Evolutionary conservation across 2,329 filamentous ascomycete genomes (phyloP), one percentile per base, ranked within the genome.

Genomic region (Phialophora expanda): DNA sequence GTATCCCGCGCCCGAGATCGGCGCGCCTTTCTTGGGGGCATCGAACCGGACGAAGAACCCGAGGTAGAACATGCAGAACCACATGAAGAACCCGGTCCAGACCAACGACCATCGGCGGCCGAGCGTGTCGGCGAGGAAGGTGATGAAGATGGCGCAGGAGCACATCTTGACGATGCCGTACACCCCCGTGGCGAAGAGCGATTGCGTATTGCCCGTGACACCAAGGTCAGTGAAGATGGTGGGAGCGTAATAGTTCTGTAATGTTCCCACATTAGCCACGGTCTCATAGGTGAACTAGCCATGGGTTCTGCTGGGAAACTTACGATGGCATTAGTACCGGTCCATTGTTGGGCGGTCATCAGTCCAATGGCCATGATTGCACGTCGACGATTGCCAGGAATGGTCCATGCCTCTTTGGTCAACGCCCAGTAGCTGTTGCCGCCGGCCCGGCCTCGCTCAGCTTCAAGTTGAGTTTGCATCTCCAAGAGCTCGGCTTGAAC

Each of bases 131-230:
- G 87, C 88, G 14, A 85, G 84, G 71, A 90, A 88, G 69, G 89
- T 74, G 28, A 92, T 81, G 80, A 91, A 92, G 61, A 82, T 74
- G 4, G 84, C 81, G 73, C 87, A 90, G 46, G 86, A 85, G 9
- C 82, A 77, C 77, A 89, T 87, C 76, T 92, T 92, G 63, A 90
- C 85, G 61, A 91, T 83, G 28, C 89, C 89, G 74, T 91, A 92
- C 70, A 92, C 85, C 48, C 90, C 89, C 0, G 89, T 91, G 4
- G 90, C 89, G 74, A 92, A 90, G 26, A 92, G 84, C 20, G 85
- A 86, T 48, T 84, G 82, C 46, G 83, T 76, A 5, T 83, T 87
- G 12, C 81, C 83, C 0, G 73, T 78, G 62, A 92, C 82, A 20
- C 89, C 89, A 2, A 91, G 81, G 70, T 86, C 83, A 53, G 79